A percentile compares a stretch with the other conserved stretches of the same genome.
Evolutionary conservation across 2,329 filamentous ascomycete species (phyloP).

Genomic region (Tolypocladium paradoxum): DNA sequence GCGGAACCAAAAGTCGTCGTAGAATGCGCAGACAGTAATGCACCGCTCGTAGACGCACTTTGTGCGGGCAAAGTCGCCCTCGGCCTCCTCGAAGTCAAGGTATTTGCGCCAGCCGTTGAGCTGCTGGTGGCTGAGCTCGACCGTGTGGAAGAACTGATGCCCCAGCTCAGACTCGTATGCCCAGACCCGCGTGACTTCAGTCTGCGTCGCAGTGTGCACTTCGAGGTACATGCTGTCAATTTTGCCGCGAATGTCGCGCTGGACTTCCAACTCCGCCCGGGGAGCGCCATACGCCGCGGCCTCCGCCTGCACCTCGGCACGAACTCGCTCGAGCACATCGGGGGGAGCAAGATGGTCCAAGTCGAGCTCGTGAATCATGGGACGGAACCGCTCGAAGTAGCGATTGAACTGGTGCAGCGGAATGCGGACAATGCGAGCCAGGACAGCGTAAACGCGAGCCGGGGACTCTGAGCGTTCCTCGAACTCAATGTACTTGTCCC

Average conservation of each 20-base stretch:
- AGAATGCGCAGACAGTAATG: conserved; percentile 82
- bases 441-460: conserved; percentile 75
- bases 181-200: conserved; percentile 87
- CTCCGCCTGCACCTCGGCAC: conserved; percentile 61
- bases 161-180: conserved; percentile 92
- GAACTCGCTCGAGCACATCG: conserved; percentile 58
- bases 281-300: conserved; percentile 37
- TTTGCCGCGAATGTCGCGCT: conserved; percentile 69
- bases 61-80: conserved; percentile 64
- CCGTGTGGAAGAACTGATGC: conserved; percentile 93
- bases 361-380: conserved; percentile 62
- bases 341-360: conserved; percentile 60
- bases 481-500: conserved; percentile 98
- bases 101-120: conserved; percentile 91
- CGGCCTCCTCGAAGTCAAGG: conserved; percentile 84
- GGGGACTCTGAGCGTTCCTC: conserved; percentile 81
- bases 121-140: conserved; percentile 77
- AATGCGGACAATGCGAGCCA: conserved; percentile 73
- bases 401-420: conserved; percentile 93
- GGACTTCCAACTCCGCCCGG: conserved; percentile 64
- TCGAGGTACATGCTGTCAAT: conserved; percentile 75
- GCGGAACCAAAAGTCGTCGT: conserved; percentile 97
- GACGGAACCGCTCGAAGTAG: conserved; percentile 86
- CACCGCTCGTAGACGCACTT: conserved; percentile 90
- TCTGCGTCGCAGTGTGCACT: conserved; percentile 69